These are phyloP conservation scores for Blastocystis sp. DNA, from an alignment of 352 stramenopile genomes.

Conservation along the genomic window DNA sequence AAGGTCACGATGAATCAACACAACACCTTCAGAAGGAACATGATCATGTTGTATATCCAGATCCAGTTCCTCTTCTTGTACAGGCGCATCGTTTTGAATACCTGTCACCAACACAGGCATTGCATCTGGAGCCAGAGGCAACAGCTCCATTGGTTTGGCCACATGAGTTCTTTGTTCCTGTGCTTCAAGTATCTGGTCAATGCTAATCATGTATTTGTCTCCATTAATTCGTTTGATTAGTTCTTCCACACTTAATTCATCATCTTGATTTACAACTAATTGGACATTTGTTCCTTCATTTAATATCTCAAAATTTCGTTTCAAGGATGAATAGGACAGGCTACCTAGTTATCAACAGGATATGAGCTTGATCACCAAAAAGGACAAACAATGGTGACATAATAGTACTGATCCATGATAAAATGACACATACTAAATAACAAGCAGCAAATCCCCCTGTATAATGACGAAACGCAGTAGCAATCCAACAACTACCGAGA, in stretches of 20 bases:
- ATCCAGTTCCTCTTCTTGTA: not conserved
- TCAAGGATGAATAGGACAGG: not conserved
- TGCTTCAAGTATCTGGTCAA: not conserved
- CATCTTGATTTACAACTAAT: not conserved
- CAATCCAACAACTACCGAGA: slow-evolving; percentile 52
- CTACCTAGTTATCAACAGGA: slow-evolving; percentile 6
- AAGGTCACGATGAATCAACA: not conserved
- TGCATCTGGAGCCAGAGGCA: not conserved
- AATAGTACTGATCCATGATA: slow-evolving; percentile 21
- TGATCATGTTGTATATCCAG: not conserved
- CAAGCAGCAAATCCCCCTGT: slow-evolving; percentile 2
- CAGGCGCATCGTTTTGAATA: not conserved
- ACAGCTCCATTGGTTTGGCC: not conserved
- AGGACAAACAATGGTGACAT: slow-evolving; percentile 24
- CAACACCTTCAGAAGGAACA: not conserved
- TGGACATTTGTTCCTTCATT: not conserved
- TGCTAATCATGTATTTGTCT: not conserved
- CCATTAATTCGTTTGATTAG: not conserved
- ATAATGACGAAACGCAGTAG: slow-evolving; percentile 8
- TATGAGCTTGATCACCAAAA: not conserved
- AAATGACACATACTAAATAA: slow-evolving; percentile 46
- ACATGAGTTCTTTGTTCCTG: too few relatives aligned
- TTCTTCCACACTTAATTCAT: not conserved
- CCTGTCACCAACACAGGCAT: slow-evolving; percentile 16
- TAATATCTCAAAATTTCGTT: not conserved